Evolutionary conservation across 768 basidiomycete genomes (phyloP), one percentile per base, ranked within the genome.

Genomic region (Kwoniella bestiolae): DNA sequence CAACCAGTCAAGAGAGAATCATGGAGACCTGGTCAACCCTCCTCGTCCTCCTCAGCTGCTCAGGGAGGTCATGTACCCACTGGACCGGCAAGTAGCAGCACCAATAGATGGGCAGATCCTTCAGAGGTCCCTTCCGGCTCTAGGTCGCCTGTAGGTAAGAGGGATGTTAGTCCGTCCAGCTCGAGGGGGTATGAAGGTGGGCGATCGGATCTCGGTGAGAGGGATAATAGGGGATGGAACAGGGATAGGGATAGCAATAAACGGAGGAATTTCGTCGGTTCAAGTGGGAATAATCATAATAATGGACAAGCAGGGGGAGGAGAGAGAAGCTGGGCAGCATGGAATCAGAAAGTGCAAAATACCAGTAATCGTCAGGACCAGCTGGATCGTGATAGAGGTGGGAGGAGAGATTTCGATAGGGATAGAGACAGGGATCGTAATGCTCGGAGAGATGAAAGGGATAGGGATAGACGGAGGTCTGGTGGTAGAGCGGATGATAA

Each of bases 1-100:
- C 60, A 49, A 12, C 52, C 63, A 11, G 45, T 71, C 3, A 76
- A 74, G 55, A 64, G 71, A 14, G 75, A 76, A 60, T 68, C 66
- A 9, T 76, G 75, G 75, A 26, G 75, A 32, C 75, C 75, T 35
- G 63, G 62, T 23, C 63, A 62, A 57, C 32, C 32, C 3, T 38
- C 57, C 12, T 49, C 61, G 7, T 57, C 66, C 5, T 35, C 63
- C 3, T n/a, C 52, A 3, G 29, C 63, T 32, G 12, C 26, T 23
- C n/a, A n/a, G 28, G 49, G 31, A 47, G 21, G 9, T 23, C 46
- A 38, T 47, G 12, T 26, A 44, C 32, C 60, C 5, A 35, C 60
- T 14, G 46, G 32, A n/a, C 59, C 44, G 9, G 14, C 57, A 26
- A 11, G 5, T 0, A 25, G 11, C 18, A 50, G 50, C n/a, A 28